Evolutionary conservation across 2,329 filamentous ascomycete species (phyloP), one percentile per base, ranked within the genome.

Genomic region (Akanthomyces lecanii): DNA sequence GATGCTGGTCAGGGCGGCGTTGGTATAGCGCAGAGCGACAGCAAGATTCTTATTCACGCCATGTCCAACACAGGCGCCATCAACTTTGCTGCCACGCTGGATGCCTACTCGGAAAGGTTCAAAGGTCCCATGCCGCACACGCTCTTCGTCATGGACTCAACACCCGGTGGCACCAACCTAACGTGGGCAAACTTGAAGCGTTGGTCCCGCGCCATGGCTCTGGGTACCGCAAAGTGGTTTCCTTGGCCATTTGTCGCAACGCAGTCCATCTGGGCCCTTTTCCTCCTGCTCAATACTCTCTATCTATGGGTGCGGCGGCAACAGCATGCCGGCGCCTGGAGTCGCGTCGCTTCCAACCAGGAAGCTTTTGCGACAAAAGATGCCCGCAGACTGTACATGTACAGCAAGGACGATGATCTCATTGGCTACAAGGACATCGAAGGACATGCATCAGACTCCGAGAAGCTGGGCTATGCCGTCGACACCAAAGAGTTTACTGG

Each of bases 31-130:
- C 38, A 45, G 16, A 45, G 33, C 30, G 14, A 33, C n/a, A 33
- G 21, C 23, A 48, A 69, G 71, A 72, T 86, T 14, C 71, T 85
- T 21, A 69, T 82, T 1, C 83, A 86, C 62, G 73, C 75, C 66
- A 84, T 86, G 78, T 86, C 83, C 65, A 86, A 85, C 70, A 85
- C 83, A 0, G 84, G 84, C 16, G 81, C 78, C 18, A 82, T 83
- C 63, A 82, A 81, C 73, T 77, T 78, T 55, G 81, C 79, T 0
- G 77, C 82, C 1, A 78, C 80, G 0, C 68, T 84, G 14, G 76
- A 82, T 65, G 80, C 77, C 0, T 84, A 80, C 69, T 71, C 71
- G 4, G 68, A 78, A 21, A 71, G 68, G 5, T 71, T 76, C 68
- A 73, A 71, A 21, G 65, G 72, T 36, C 65, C 74, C 23, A 71